Conservation (phyloP, 257 asterid species). For the Solanum chiquidenum region DNA sequence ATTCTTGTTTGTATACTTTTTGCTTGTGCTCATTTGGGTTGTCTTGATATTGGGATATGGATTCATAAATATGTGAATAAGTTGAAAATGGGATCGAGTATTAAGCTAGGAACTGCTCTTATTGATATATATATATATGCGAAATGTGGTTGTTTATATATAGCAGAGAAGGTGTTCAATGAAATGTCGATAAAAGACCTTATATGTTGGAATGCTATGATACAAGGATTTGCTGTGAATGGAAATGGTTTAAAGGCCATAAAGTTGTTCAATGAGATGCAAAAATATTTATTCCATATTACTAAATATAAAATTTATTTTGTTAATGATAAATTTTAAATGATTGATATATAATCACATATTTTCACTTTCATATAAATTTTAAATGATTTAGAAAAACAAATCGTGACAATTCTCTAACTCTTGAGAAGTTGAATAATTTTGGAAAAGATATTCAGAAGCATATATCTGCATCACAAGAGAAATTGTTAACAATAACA, state of each 20-base stretch:
- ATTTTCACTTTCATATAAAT: too few relatives aligned
- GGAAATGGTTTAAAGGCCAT: constrained; percentile 42
- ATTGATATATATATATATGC: constrained; percentile 62
- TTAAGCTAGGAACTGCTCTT: constrained; percentile 46
- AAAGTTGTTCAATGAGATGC: constrained; percentile 42
- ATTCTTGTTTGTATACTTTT: constrained; percentile 39
- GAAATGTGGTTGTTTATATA: constrained; percentile 52
- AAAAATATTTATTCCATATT: not conserved
- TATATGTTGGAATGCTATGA: constrained; percentile 63
- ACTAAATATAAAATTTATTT: too few relatives aligned
- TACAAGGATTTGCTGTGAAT: constrained; percentile 58
- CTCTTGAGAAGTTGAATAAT: too few relatives aligned
- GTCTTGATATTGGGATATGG: constrained; percentile 54
- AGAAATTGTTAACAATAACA: too few relatives aligned
- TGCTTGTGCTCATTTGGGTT: constrained; percentile 66
- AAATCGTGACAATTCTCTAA: too few relatives aligned
- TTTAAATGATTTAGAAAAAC: too few relatives aligned
- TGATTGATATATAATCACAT: too few relatives aligned
- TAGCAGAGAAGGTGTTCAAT: constrained; percentile 40
- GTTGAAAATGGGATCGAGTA: constrained; percentile 9
- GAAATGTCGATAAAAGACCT: constrained; percentile 43
- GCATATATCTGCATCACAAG: too few relatives aligned
- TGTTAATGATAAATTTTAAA: too few relatives aligned
- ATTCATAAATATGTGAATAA: constrained; percentile 37
- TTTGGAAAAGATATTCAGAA: too few relatives aligned